Evolutionary conservation across 1,139 yeast species (phyloP).

Genomic region (Yamadazyma trypodendri): DNA sequence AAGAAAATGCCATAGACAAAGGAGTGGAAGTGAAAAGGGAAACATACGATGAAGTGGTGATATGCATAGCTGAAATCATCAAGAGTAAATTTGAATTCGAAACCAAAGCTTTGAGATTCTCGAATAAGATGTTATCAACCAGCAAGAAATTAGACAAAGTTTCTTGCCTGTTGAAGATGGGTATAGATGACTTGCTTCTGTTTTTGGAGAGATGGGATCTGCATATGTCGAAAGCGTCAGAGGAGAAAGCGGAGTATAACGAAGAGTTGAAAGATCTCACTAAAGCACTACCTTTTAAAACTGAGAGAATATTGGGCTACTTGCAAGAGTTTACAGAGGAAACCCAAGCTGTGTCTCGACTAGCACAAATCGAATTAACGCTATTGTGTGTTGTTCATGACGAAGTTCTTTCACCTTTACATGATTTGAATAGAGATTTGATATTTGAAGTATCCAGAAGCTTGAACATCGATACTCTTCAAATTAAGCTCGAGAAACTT

Average conservation of each 20-base stretch:
- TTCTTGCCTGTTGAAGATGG: slow-evolving; percentile 2
- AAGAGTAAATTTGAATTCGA: slow-evolving; percentile 32
- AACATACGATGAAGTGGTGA: slow-evolving; percentile 21
- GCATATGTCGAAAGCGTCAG: not conserved
- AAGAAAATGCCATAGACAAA: not conserved
- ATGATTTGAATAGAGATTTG: slow-evolving; percentile 8
- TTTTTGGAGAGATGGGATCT: slow-evolving; percentile 9
- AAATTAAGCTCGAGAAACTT: slow-evolving; percentile 10
- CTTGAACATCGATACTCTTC: slow-evolving; percentile 8
- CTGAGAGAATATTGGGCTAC: slow-evolving; percentile 3
- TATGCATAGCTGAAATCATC: slow-evolving; percentile 21
- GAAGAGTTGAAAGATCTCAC: slow-evolving; percentile 11
- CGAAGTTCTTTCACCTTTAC: slow-evolving; percentile 4
- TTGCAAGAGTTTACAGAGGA: slow-evolving; percentile 11
- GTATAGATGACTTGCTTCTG: slow-evolving; percentile 4
- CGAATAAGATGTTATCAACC: slow-evolving; percentile 23
- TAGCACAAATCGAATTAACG: not conserved
- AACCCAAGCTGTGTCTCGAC: not conserved
- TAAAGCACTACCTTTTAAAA: slow-evolving; percentile 7
- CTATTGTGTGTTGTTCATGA: not conserved
- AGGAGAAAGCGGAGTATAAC: not conserved
- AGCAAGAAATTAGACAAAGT: slow-evolving; percentile 9
- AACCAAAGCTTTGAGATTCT: slow-evolving; percentile 28
- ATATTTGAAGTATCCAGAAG: slow-evolving; percentile 9
- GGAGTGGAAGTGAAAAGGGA: not conserved